A percentile compares a stretch with the other conserved stretches of the same genome.
These are phyloP conservation scores for Pythium chondricola DNA, from an alignment of 352 stramenopile genomes.

Conservation along the genomic window DNA sequence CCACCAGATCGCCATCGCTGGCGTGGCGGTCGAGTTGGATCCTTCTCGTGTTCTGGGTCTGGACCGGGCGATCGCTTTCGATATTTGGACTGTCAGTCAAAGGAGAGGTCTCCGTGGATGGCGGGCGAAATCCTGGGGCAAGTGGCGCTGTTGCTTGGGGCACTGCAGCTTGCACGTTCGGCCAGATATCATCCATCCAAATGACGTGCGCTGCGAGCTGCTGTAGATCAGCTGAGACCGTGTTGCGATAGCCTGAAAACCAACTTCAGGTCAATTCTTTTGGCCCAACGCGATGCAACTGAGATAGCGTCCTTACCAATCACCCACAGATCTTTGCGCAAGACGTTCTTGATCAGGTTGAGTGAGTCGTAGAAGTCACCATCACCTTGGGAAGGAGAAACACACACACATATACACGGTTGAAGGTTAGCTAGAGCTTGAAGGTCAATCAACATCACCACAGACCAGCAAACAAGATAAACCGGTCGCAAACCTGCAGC, in stretches of 20 bases:
- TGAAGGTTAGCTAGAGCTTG: no score
- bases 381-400: slow-evolving; percentile 35
- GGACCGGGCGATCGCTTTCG: no score
- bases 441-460: slow-evolving; percentile 1
- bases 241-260: slow-evolving; percentile 56
- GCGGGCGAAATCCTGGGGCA: no score
- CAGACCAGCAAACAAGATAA: slow-evolving; percentile 77
- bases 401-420: background rate
- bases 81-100: no score
- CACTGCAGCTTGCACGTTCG: slow-evolving; percentile 1
- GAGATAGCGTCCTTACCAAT: slow-evolving; percentile 55
- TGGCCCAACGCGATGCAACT: background rate
- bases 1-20: no score
- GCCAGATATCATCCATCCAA: slow-evolving; percentile 69
- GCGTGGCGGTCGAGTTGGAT: no score
- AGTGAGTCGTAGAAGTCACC: slow-evolving; percentile 85
- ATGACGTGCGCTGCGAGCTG: slow-evolving; percentile 70
- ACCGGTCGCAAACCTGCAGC: slow-evolving; percentile 67
- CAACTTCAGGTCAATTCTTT: background rate
- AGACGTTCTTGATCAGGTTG: slow-evolving; percentile 71
- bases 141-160: no score
- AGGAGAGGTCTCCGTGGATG: no score
- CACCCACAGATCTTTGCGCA: slow-evolving; percentile 83
- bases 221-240: slow-evolving; percentile 72
- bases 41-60: no score